These are phyloP conservation scores for Asterophora lycoperdoides DNA, from an alignment of 768 basidiomycete genomes.

Conservation along the genomic window DNA sequence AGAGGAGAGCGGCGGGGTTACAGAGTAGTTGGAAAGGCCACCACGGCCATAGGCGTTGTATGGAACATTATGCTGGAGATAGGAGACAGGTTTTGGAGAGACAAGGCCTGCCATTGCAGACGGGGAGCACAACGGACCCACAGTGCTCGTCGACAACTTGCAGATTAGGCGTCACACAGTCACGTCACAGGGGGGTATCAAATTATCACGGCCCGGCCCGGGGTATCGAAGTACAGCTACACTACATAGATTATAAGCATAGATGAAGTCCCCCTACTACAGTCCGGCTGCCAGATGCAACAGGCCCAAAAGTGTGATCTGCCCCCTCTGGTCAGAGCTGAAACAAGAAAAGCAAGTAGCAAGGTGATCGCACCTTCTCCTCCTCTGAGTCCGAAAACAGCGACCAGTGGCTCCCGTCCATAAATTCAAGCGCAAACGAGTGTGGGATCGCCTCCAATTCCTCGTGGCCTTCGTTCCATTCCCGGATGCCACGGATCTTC, in stretches of 20 bases:
- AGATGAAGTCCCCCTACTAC: slow-evolving; percentile 15
- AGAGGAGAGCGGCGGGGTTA: slow-evolving; percentile 56
- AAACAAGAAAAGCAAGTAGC: neutral
- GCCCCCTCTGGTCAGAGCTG: slow-evolving; percentile 7
- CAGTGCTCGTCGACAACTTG: slow-evolving; percentile 11
- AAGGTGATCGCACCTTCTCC: slow-evolving; percentile 45
- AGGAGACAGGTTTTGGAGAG: slow-evolving; percentile 58
- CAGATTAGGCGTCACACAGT: slow-evolving; percentile 13
- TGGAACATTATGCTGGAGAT: slow-evolving; percentile 57
- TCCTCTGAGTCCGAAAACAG: slow-evolving; percentile 60
- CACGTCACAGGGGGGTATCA: slow-evolving; percentile 13
- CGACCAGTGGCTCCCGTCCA: slow-evolving; percentile 46
- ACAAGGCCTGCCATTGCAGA: slow-evolving; percentile 57
- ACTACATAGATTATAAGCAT: too few species aligned
- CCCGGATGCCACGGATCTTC: slow-evolving; percentile 42
- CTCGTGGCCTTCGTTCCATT: slow-evolving; percentile 67
- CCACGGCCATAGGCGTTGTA: slow-evolving; percentile 60
- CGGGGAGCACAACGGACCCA: slow-evolving; percentile 18
- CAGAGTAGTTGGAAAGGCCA: slow-evolving; percentile 47
- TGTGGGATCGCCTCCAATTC: slow-evolving; percentile 61
- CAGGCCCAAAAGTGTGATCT: slow-evolving; percentile 47
- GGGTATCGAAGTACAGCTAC: too few species aligned
- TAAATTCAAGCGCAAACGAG: slow-evolving; percentile 64
- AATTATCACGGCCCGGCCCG: neutral
- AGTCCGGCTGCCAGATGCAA: slow-evolving; percentile 41